Conservation (phyloP, 257 asterid species). For the Phtheirospermum japonicum region DNA sequence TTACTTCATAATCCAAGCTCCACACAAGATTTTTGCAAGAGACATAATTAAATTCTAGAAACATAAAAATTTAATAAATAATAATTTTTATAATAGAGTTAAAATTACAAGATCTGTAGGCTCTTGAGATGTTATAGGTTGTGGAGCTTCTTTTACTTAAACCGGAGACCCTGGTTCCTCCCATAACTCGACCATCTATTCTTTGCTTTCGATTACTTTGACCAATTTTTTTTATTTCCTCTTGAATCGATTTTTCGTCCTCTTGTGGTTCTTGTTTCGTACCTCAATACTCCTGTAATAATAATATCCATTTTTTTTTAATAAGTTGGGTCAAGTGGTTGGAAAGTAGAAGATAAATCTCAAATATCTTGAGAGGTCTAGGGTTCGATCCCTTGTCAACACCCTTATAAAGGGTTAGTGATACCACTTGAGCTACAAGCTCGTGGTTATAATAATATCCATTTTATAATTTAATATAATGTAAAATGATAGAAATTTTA, state of each 20-base stretch:
- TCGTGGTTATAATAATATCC: too few relatives aligned
- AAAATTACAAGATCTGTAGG: constrained; percentile 54
- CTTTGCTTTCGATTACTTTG: constrained; percentile 34
- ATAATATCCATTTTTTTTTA: too few relatives aligned
- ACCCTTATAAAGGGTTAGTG: too few relatives aligned
- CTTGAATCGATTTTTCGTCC: constrained; percentile 27
- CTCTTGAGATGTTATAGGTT: constrained; percentile 38
- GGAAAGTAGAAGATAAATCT: too few relatives aligned
- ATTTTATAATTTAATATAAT: too few relatives aligned
- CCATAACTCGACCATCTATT: constrained; percentile 30
- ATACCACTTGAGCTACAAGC: too few relatives aligned
- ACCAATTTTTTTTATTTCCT: constrained; percentile 31
- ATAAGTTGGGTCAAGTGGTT: too few relatives aligned
- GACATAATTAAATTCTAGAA: background rate
- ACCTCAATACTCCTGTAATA: constrained; percentile 47
- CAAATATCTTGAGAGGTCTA: too few relatives aligned
- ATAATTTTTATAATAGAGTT: background rate
- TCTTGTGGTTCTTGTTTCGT: constrained; percentile 40
- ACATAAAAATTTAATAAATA: too few relatives aligned
- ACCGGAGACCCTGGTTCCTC: constrained; percentile 32
- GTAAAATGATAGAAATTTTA: too few relatives aligned
- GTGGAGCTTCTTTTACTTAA: constrained; percentile 37
- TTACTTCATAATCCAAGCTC: constrained; percentile 59
- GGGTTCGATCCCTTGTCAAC: too few relatives aligned
- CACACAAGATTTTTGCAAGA: constrained; percentile 14